These are phyloP conservation scores for Linum usitatissimum DNA, from an alignment of 345 rosid genomes.

Conservation along the genomic window DNA sequence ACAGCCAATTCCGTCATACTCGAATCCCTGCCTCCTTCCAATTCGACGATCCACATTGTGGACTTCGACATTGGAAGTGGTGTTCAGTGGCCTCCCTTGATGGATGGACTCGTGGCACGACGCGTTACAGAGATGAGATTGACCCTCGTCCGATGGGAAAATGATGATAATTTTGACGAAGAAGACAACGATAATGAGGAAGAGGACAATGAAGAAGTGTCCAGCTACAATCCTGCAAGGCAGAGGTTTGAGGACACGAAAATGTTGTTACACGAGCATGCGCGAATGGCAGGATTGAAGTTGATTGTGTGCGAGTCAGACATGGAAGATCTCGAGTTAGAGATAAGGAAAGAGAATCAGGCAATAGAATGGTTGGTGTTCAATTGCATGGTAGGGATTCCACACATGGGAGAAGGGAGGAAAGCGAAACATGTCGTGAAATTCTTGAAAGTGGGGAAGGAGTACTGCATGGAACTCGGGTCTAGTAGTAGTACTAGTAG, in stretches of 20 bases:
- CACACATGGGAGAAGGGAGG: conserved; percentile 27
- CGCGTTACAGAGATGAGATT: conserved; percentile 12
- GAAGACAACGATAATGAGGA: neutral
- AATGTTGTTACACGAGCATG: conserved; percentile 14
- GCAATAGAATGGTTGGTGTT: conserved; percentile 27
- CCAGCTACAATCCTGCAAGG: neutral
- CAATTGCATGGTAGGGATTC: conserved; percentile 32
- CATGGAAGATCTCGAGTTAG: conserved; percentile 15
- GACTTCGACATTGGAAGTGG: conserved; percentile 35
- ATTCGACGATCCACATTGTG: conserved; percentile 20
- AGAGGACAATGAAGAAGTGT: conserved; percentile 10
- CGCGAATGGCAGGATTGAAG: conserved; percentile 19
- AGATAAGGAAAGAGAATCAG: conserved; percentile 12
- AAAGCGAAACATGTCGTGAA: conserved; percentile 10
- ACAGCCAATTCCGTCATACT: conserved; percentile 33
- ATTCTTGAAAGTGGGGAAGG: conserved; percentile 22
- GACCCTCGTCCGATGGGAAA: conserved; percentile 20
- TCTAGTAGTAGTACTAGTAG: no score
- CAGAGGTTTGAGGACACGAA: conserved; percentile 17
- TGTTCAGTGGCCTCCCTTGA: conserved; percentile 35
- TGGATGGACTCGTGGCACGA: conserved; percentile 20
- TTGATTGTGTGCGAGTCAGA: conserved; percentile 21
- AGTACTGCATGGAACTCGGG: conserved; percentile 2
- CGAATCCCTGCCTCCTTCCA: conserved; percentile 24
- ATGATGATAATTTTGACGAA: neutral